Conservation (phyloP, 352 stramenopile genomes). For the Globisporangium mamillatum region DNA sequence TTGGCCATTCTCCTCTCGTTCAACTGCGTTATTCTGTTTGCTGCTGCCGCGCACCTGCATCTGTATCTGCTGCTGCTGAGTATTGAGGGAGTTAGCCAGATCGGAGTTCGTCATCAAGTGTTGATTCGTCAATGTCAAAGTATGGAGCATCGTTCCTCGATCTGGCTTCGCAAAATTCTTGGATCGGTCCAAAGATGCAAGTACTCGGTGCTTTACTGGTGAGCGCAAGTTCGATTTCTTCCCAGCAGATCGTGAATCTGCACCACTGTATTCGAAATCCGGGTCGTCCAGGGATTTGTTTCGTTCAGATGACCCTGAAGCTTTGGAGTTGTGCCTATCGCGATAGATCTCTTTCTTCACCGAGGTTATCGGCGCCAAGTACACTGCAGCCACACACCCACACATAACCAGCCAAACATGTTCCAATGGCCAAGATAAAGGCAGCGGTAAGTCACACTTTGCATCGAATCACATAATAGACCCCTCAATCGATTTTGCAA, state of each 20-base stretch:
- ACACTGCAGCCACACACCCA: conserved; percentile 22
- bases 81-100: not conserved
- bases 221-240: not conserved
- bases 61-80: not conserved
- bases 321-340: conserved; percentile 25
- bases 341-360: conserved; percentile 43
- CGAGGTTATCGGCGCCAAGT: conserved; percentile 33
- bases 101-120: not conserved
- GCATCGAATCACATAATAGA: too few relatives aligned
- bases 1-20: conserved; percentile 27
- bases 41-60: not conserved
- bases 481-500: not conserved
- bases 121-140: not conserved
- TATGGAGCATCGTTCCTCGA: not conserved
- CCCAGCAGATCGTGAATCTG: not conserved
- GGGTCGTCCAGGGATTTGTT: conserved; percentile 3
- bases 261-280: not conserved
- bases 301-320: not conserved
- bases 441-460: not conserved
- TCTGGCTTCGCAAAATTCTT: not conserved
- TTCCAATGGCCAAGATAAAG: not conserved
- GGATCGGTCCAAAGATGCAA: conserved; percentile 6
- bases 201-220: conserved; percentile 1
- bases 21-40: not conserved
- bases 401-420: not conserved